A percentile compares a stretch with the other conserved stretches of the same genome.
These are phyloP conservation scores for Trypanosoma congolense DNA, from an alignment of 208 protist genomes.

Conservation along the genomic window DNA sequence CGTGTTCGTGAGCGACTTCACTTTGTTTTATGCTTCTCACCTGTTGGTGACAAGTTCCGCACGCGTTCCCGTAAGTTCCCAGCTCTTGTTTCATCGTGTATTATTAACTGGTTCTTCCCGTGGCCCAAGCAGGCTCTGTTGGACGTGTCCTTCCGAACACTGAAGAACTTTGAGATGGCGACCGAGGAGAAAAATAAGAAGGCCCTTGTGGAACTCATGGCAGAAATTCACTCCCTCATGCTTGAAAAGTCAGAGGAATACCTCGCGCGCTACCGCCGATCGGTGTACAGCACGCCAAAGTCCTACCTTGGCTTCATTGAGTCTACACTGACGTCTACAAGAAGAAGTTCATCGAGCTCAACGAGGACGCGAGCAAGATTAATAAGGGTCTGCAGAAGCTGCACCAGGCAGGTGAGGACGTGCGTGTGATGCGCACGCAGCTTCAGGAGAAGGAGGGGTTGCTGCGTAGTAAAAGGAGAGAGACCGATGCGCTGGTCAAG, in stretches of 20 bases:
- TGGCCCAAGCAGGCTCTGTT: constrained; percentile 95
- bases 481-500: constrained; percentile 90
- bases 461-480: constrained; percentile 86
- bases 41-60: constrained; percentile 96
- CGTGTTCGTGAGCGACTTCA: constrained; percentile 95
- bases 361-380: constrained; percentile 90
- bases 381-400: constrained; percentile 94
- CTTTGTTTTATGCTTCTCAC: constrained; percentile 97
- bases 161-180: constrained; percentile 90
- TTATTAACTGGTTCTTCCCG: constrained; percentile 98
- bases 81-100: constrained; percentile 94
- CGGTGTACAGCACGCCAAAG: constrained; percentile 92
- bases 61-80: constrained; percentile 96
- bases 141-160: constrained; percentile 88
- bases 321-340: constrained; percentile 90
- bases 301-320: constrained; percentile 93
- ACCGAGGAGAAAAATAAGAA: constrained; percentile 88
- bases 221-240: constrained; percentile 89
- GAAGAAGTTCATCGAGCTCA: constrained; percentile 90
- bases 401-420: constrained; percentile 91
- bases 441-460: constrained; percentile 93
- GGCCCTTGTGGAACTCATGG: constrained; percentile 89
- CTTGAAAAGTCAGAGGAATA: constrained; percentile 89
- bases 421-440: constrained; percentile 92
- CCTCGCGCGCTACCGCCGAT: constrained; percentile 89